A percentile compares a stretch with the other conserved stretches of the same genome.
These are phyloP conservation scores for Cordyceps cicadae DNA, from an alignment of 2,329 filamentous ascomycete species.

Conservation along the genomic window DNA sequence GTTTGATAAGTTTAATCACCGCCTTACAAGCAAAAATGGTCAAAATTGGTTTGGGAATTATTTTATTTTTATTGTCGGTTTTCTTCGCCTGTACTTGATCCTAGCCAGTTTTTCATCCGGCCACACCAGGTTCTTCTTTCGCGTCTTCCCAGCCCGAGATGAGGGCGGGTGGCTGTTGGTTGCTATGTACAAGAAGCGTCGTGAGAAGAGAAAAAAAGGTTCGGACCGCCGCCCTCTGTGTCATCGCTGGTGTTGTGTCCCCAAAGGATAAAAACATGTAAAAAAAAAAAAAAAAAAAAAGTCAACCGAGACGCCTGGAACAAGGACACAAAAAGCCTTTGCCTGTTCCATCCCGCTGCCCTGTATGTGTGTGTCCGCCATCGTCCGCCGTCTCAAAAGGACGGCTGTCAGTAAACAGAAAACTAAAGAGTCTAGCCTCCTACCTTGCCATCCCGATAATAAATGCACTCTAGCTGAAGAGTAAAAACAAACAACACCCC, in stretches of 20 bases:
- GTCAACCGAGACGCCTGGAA: background rate
- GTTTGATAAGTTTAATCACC: background rate
- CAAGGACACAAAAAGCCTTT: background rate
- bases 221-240: background rate
- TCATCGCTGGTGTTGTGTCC: background rate
- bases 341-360: too few species aligned
- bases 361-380: background rate
- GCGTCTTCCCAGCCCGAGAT: background rate
- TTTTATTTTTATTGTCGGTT: conserved; percentile 2
- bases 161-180: too few species aligned
- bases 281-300: background rate
- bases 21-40: background rate
- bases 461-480: too few species aligned
- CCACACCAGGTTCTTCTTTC: background rate
- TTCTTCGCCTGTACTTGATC: background rate
- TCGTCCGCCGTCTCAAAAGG: background rate
- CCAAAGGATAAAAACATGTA: too few species aligned
- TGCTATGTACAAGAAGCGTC: background rate
- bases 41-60: background rate
- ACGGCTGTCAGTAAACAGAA: background rate
- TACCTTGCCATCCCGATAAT: too few species aligned
- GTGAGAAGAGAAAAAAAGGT: background rate
- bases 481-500: too few species aligned
- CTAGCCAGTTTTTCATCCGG: background rate
- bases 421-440: background rate